Conservation (phyloP, 495 filamentous ascomycete species). For the Stereocaulon alpinum region DNA sequence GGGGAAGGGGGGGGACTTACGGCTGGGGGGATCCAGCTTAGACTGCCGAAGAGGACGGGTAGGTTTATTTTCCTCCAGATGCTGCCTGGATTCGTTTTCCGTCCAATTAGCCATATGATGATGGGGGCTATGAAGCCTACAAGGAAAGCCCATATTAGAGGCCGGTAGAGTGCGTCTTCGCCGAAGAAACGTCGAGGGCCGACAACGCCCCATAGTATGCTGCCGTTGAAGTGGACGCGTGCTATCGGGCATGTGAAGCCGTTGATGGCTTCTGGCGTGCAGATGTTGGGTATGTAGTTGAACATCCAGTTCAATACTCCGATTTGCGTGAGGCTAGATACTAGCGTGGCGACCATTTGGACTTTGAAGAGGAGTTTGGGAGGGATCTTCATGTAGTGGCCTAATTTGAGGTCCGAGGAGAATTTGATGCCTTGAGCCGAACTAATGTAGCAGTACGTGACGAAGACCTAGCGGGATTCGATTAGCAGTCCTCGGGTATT, state of each 20-base stretch:
- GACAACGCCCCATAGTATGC: slow-evolving; percentile 81
- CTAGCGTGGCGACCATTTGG: slow-evolving; percentile 69
- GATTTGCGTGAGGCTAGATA: slow-evolving; percentile 73
- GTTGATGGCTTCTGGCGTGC: slow-evolving; percentile 66
- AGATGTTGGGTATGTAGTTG: slow-evolving; percentile 59
- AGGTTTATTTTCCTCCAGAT: slow-evolving; percentile 58
- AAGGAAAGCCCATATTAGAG: slow-evolving; percentile 66
- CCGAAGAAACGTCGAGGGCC: slow-evolving; percentile 73
- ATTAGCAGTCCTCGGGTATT: background rate
- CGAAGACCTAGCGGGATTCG: slow-evolving; percentile 41
- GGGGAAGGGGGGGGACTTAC: slow-evolving; percentile 16
- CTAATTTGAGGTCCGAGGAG: slow-evolving; percentile 75
- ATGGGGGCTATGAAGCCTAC: slow-evolving; percentile 62
- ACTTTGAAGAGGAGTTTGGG: slow-evolving; percentile 69
- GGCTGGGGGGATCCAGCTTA: slow-evolving; percentile 76
- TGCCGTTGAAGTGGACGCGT: slow-evolving; percentile 81
- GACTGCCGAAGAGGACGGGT: slow-evolving; percentile 60
- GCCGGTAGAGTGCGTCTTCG: slow-evolving; percentile 54
- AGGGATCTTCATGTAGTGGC: slow-evolving; percentile 91
- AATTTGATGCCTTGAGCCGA: slow-evolving; percentile 81
- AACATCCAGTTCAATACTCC: slow-evolving; percentile 87
- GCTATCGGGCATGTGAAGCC: slow-evolving; percentile 83
- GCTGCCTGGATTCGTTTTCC: slow-evolving; percentile 31
- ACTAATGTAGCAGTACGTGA: slow-evolving; percentile 74
- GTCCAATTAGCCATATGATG: slow-evolving; percentile 52